Conservation (phyloP, 148 eudicot species). For the Fagopyrum esculentum region DNA sequence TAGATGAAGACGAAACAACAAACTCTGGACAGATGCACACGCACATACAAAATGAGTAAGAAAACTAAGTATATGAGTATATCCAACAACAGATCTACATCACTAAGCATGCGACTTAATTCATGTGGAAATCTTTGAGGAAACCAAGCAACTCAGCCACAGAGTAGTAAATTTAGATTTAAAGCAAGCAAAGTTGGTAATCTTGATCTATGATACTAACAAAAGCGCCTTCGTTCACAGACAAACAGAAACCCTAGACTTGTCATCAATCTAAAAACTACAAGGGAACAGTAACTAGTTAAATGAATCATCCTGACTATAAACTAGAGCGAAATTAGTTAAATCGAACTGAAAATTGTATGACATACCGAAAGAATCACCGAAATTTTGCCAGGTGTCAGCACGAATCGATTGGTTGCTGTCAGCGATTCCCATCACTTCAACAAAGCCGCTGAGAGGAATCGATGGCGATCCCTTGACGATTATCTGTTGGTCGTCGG, state of each 20-base stretch:
- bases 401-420: slow-evolving; percentile 50
- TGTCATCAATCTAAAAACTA: not conserved
- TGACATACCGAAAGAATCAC: slow-evolving; percentile 58
- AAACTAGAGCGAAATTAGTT: not conserved
- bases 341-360: not conserved
- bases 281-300: not conserved
- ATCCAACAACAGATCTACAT: not conserved
- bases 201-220: not conserved
- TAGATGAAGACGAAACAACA: not conserved
- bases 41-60: not conserved
- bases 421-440: slow-evolving; percentile 91
- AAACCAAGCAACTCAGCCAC: not conserved
- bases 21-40: not conserved
- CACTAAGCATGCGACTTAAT: not conserved
- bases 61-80: not conserved
- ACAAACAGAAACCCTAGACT: not conserved
- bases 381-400: slow-evolving; percentile 62
- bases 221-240: not conserved
- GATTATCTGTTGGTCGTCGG: slow-evolving; percentile 72
- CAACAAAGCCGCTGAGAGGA: slow-evolving; percentile 60
- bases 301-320: not conserved
- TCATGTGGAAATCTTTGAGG: not conserved
- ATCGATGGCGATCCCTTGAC: slow-evolving; percentile 55
- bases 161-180: not conserved
- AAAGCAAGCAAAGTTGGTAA: not conserved